Evolutionary conservation across 1,284 basidiomycete genomes (phyloP).

Genomic region (Ceratobasidium sp.): DNA sequence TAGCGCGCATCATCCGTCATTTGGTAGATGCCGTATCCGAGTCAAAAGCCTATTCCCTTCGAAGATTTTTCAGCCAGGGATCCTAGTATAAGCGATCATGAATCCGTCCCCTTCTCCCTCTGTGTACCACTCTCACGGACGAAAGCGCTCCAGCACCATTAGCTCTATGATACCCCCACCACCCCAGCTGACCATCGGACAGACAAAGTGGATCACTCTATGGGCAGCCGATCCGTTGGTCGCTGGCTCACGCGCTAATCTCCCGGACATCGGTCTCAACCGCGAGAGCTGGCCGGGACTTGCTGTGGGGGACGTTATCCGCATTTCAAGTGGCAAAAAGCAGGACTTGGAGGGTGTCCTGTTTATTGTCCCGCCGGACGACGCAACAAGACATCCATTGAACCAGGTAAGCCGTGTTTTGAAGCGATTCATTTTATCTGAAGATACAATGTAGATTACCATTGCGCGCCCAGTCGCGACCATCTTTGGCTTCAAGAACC

Average conservation of each 20-base stretch:
- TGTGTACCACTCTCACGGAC: slow-evolving; percentile 41
- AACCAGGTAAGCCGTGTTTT: slow-evolving; percentile 23
- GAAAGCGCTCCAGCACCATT: slow-evolving; percentile 48
- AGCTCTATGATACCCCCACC: slow-evolving; percentile 46
- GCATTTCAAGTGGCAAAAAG: slow-evolving; percentile 64
- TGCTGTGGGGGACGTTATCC: slow-evolving; percentile 75
- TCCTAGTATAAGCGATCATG: slow-evolving; percentile 36
- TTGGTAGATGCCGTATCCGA: slow-evolving; percentile 6
- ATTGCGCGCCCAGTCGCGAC: slow-evolving; percentile 77
- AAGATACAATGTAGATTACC: slow-evolving; percentile 67
- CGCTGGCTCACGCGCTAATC: slow-evolving; percentile 42
- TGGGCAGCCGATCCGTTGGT: slow-evolving; percentile 36
- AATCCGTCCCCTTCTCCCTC: slow-evolving; percentile 44
- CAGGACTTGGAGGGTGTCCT: slow-evolving; percentile 67
- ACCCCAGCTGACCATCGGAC: slow-evolving; percentile 46
- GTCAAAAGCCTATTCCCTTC: slow-evolving; percentile 30
- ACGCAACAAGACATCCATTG: slow-evolving; percentile 54
- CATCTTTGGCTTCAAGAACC: slow-evolving; percentile 75
- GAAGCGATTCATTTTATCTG: slow-evolving; percentile 10
- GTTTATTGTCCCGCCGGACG: slow-evolving; percentile 74
- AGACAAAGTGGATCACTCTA: slow-evolving; percentile 44
- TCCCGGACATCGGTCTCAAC: slow-evolving; percentile 70
- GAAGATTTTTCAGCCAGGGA: slow-evolving; percentile 29
- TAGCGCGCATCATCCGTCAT: not conserved
- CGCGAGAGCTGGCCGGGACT: slow-evolving; percentile 80